These are phyloP conservation scores for Moelleriella libera DNA, from an alignment of 2,329 filamentous ascomycete genomes.

Conservation along the genomic window DNA sequence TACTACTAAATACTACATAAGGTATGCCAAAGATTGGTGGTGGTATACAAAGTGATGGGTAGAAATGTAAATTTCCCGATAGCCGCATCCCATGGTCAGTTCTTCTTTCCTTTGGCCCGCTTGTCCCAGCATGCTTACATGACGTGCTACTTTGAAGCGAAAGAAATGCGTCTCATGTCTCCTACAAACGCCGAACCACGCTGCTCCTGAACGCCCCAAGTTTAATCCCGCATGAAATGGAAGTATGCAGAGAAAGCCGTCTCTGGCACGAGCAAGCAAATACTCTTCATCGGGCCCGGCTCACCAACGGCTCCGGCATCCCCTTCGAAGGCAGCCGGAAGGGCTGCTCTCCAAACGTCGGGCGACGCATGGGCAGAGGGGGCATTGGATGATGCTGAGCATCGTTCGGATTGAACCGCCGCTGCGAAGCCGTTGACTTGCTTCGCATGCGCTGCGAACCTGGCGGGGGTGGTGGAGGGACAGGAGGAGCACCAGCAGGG, in stretches of 20 bases:
- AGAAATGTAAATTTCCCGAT: too few species aligned
- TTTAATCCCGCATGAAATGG: not conserved
- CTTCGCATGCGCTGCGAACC: not conserved
- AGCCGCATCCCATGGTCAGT: not conserved
- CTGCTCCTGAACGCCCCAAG: too few species aligned
- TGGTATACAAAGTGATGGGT: not conserved
- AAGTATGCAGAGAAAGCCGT: not conserved
- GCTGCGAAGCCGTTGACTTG: not conserved
- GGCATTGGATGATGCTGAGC: constrained; percentile 10
- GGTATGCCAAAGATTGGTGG: not conserved
- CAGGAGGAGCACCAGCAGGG: not conserved
- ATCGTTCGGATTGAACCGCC: constrained; percentile 1
- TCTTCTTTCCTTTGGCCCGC: not conserved
- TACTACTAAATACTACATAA: too few species aligned
- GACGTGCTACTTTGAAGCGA: not conserved
- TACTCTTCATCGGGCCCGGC: constrained; percentile 10
- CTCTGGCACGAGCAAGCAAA: too few species aligned
- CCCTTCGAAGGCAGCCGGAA: constrained; percentile 4
- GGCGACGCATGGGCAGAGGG: constrained; percentile 12
- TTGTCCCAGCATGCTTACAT: not conserved
- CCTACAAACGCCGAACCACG: too few species aligned
- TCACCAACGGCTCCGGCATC: constrained; percentile 16
- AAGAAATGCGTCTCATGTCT: too few species aligned
- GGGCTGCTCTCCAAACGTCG: constrained; percentile 2
- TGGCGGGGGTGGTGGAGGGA: constrained; percentile 6